A percentile compares a stretch with the other conserved stretches of the same genome.
Conservation (phyloP, 257 asterid genomes). For the Leptodermis oblonga region DNA sequence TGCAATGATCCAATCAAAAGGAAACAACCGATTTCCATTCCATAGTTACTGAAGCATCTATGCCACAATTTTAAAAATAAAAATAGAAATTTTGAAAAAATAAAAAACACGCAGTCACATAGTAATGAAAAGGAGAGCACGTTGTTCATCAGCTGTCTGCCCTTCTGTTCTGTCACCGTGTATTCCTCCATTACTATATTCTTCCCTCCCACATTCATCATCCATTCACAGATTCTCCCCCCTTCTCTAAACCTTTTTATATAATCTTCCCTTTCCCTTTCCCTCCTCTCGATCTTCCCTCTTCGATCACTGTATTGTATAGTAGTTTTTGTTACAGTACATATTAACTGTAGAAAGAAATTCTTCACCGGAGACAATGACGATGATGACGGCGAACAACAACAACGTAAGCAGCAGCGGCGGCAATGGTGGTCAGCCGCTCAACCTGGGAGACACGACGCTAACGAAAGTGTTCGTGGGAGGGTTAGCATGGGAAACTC, state of each 20-base stretch:
- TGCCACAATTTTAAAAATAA: background rate
- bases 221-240: conserved; percentile 16
- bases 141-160: conserved; percentile 65
- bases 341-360: background rate
- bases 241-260: background rate
- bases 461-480: conserved; percentile 91
- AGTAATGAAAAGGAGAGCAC: conserved; percentile 30
- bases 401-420: background rate
- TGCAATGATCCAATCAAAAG: conserved; percentile 1
- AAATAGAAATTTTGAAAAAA: background rate
- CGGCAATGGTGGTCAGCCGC: conserved; percentile 1
- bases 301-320: too few relatives aligned
- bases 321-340: too few relatives aligned
- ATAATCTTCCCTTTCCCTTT: background rate
- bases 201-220: conserved; percentile 14
- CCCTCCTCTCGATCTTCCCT: conserved; percentile 15
- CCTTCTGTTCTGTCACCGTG: conserved; percentile 61
- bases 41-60: background rate
- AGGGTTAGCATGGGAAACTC: conserved; percentile 97
- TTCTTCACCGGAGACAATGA: conserved; percentile 12
- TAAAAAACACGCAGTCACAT: background rate
- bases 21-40: conserved; percentile 3
- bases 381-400: conserved; percentile 20
- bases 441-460: conserved; percentile 46
- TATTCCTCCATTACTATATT: conserved; percentile 35